These are phyloP conservation scores for Salisapilia sapeloensis DNA, from an alignment of 352 stramenopile species.

Conservation along the genomic window DNA sequence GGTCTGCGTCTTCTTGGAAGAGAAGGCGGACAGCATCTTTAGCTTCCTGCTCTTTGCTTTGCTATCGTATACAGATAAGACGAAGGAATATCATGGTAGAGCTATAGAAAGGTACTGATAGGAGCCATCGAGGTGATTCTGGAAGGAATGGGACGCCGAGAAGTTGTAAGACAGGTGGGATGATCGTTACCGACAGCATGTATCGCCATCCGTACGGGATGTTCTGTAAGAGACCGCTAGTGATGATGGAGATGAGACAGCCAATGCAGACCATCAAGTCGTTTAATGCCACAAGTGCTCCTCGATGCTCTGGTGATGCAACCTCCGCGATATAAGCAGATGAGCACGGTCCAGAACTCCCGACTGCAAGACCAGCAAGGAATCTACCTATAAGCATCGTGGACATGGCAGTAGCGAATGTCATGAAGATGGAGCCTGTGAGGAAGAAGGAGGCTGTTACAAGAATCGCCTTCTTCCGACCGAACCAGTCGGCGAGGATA, in stretches of 20 bases:
- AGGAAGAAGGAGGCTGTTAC: slow-evolving; percentile 42
- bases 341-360: slow-evolving; percentile 40
- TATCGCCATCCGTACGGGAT: slow-evolving; percentile 33
- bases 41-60: too few species aligned
- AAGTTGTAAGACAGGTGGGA: slow-evolving; percentile 45
- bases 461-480: slow-evolving; percentile 43
- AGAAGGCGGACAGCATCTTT: too few species aligned
- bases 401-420: slow-evolving; percentile 23
- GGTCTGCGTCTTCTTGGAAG: not conserved
- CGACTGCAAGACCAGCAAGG: slow-evolving; percentile 38
- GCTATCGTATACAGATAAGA: not conserved
- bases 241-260: slow-evolving; percentile 39
- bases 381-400: slow-evolving; percentile 45
- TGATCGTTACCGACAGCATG: slow-evolving; percentile 40
- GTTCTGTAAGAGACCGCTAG: slow-evolving; percentile 20
- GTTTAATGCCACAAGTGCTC: slow-evolving; percentile 37
- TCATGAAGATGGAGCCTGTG: slow-evolving; percentile 44
- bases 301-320: slow-evolving; percentile 27
- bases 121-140: slow-evolving; percentile 49
- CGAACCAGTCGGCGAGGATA: slow-evolving; percentile 39
- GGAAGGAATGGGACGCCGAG: slow-evolving; percentile 47
- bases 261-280: slow-evolving; percentile 63
- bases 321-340: slow-evolving; percentile 58
- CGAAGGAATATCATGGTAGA: not conserved
- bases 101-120: slow-evolving; percentile 14